Evolutionary conservation across 371 early-diverging fungal species (phyloP).

Genomic region (Mortierella sp.): DNA sequence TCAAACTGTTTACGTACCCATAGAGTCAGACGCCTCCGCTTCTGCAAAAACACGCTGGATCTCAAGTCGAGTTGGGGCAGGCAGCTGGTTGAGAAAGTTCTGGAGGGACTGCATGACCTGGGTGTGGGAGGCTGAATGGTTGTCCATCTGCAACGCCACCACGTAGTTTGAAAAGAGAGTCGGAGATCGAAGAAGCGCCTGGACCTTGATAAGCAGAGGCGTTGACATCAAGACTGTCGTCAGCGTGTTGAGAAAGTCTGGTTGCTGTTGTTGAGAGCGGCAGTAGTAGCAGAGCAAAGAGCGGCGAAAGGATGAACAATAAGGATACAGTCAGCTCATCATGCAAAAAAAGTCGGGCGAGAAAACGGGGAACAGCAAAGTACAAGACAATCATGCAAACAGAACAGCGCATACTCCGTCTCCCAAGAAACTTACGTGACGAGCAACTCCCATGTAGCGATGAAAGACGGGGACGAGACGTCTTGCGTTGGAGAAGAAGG

Average conservation of each 20-base stretch:
- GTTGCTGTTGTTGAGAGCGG: conserved; percentile 17
- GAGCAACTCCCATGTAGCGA: conserved; percentile 30
- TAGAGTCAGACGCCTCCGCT: conserved; percentile 55
- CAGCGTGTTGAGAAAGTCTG: conserved; percentile 38
- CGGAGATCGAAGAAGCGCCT: conserved; percentile 27
- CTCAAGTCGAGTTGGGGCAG: conserved; percentile 42
- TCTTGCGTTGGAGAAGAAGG: conserved; percentile 39
- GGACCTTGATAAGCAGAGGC: conserved; percentile 44
- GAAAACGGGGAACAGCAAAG: neutral
- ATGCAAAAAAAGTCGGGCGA: neutral
- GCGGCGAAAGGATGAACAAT: neutral
- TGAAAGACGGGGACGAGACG: conserved; percentile 40
- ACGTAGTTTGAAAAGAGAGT: conserved; percentile 43
- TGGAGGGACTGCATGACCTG: conserved; percentile 59
- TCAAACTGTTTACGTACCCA: conserved; percentile 30
- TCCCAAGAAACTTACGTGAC: conserved; percentile 12
- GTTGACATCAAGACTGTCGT: conserved; percentile 50
- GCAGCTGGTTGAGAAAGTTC: conserved; percentile 42
- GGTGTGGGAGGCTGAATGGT: conserved; percentile 57
- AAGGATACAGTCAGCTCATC: neutral
- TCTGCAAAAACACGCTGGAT: conserved; percentile 58
- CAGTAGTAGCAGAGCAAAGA: neutral
- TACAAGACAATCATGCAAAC: neutral
- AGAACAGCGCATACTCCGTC: neutral
- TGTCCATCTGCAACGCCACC: conserved; percentile 55